phyloP scores from a whole-genome alignment of 1,139 yeast species.

The Lipomyces yarrowii region DNA sequence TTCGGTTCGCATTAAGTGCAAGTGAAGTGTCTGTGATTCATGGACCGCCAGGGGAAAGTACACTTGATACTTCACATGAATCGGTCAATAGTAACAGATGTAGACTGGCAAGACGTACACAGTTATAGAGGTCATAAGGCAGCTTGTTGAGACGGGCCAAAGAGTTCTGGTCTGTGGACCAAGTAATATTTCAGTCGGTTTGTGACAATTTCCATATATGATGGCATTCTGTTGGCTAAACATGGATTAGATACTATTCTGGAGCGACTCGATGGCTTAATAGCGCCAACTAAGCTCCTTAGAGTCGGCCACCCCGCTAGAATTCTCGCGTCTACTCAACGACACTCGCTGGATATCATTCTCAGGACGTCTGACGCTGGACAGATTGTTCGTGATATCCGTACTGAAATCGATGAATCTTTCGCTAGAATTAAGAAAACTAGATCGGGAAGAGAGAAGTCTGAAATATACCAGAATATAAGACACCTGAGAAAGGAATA shows the following conservation, averaged over 20 bases:
- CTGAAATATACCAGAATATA: constrained; percentile 67
- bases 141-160: constrained; percentile 62
- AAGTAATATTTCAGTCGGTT: constrained; percentile 85
- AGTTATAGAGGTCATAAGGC: constrained; percentile 79
- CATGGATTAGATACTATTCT: constrained; percentile 62
- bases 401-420: constrained; percentile 66
- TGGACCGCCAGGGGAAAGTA: constrained; percentile 66
- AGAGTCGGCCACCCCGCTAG: constrained; percentile 96
- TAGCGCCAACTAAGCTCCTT: constrained; percentile 59
- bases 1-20: constrained; percentile 50
- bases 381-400: constrained; percentile 65
- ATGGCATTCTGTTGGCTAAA: background rate
- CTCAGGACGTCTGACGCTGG: constrained; percentile 66
- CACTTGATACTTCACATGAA: background rate
- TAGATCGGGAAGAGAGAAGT: constrained; percentile 64
- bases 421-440: constrained; percentile 64
- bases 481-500: constrained; percentile 72
- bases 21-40: constrained; percentile 62
- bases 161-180: constrained; percentile 91
- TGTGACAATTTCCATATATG: background rate
- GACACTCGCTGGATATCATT: constrained; percentile 77
- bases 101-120: constrained; percentile 81
- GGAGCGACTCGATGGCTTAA: constrained; percentile 64
- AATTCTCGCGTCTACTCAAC: constrained; percentile 59
- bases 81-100: background rate